Percentiles rank a stretch among this genome's conserved stretches.
phyloP scores from a whole-genome alignment of 169 alveolate genomes.

The Plasmodium adleri region DNA sequence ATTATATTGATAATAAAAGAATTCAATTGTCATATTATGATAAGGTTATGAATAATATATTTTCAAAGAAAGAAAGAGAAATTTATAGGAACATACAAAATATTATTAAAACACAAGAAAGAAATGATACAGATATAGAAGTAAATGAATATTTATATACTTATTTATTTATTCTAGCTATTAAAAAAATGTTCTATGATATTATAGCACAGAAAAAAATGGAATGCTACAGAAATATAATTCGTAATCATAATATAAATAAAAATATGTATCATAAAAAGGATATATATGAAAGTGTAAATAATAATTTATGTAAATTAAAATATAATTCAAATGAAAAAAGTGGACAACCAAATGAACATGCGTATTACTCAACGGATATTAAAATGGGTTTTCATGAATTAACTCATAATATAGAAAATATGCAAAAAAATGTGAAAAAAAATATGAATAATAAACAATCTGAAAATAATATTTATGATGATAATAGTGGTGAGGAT shows the following conservation, averaged over 20 bases:
- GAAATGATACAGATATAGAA: slow-evolving; percentile 16
- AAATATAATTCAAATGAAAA: background rate
- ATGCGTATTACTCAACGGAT: background rate
- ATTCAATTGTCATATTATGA: slow-evolving; percentile 19
- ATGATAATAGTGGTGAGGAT: too few relatives aligned
- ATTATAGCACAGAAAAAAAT: slow-evolving; percentile 17
- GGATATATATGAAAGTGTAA: background rate
- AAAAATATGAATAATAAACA: too few relatives aligned
- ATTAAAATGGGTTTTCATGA: background rate
- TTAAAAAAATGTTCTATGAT: slow-evolving; percentile 42
- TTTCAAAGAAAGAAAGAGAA: slow-evolving; percentile 37
- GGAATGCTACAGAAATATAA: background rate
- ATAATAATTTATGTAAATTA: background rate
- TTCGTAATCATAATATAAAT: too few relatives aligned
- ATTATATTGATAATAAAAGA: background rate
- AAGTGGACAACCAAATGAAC: too few relatives aligned
- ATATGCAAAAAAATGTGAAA: too few relatives aligned
- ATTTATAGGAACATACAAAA: slow-evolving; percentile 16
- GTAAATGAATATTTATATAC: slow-evolving; percentile 41
- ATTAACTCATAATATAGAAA: background rate
- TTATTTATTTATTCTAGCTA: slow-evolving; percentile 34
- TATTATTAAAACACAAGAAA: slow-evolving; percentile 15
- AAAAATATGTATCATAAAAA: too few relatives aligned
- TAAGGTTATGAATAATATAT: slow-evolving; percentile 21
- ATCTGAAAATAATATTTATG: too few relatives aligned